Percentiles rank a stretch among this genome's conserved stretches.
Evolutionary conservation across 2,329 filamentous ascomycete genomes (phyloP).

Genomic region (Botrytis aclada): DNA sequence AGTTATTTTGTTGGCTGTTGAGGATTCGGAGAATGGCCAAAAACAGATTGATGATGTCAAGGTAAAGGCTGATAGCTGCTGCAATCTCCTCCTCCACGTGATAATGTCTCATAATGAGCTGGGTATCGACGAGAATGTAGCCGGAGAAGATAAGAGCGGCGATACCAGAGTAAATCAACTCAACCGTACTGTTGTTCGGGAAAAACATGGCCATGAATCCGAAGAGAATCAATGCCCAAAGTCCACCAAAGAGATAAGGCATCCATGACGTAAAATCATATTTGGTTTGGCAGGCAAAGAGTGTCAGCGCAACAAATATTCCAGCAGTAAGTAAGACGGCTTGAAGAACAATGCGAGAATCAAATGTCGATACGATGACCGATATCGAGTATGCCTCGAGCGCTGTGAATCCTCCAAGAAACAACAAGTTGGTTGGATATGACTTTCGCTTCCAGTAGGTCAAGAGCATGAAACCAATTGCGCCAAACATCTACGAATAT

Average conservation of each 20-base stretch:
- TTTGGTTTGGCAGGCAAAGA: constrained; percentile 95
- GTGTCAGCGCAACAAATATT: constrained; percentile 73
- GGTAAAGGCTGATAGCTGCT: constrained; percentile 88
- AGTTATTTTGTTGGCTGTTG: constrained; percentile 95
- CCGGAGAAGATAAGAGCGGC: constrained; percentile 85
- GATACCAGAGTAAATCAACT: constrained; percentile 81
- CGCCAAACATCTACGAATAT: constrained; percentile 62
- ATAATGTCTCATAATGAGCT: constrained; percentile 91
- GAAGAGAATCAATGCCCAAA: constrained; percentile 90
- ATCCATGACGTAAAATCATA: constrained; percentile 99
- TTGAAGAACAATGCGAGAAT: constrained; percentile 79
- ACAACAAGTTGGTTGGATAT: constrained; percentile 91
- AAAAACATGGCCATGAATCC: constrained; percentile 92
- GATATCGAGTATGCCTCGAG: constrained; percentile 92
- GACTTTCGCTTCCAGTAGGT: constrained; percentile 96
- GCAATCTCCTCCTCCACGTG: constrained; percentile 98
- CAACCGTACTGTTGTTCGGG: constrained; percentile 74
- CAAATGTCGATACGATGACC: constrained; percentile 89
- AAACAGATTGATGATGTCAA: constrained; percentile 97
- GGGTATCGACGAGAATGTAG: constrained; percentile 95
- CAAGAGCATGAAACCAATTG: constrained; percentile 78
- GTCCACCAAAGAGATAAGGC: constrained; percentile 85
- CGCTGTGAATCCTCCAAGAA: constrained; percentile 84
- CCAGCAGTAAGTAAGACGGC: constrained; percentile 84
- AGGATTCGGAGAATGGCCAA: constrained; percentile 87